A percentile compares a stretch with the other conserved stretches of the same genome.
Evolutionary conservation across 2,329 filamentous ascomycete genomes (phyloP).

Genomic region (Alternaria dauci): DNA sequence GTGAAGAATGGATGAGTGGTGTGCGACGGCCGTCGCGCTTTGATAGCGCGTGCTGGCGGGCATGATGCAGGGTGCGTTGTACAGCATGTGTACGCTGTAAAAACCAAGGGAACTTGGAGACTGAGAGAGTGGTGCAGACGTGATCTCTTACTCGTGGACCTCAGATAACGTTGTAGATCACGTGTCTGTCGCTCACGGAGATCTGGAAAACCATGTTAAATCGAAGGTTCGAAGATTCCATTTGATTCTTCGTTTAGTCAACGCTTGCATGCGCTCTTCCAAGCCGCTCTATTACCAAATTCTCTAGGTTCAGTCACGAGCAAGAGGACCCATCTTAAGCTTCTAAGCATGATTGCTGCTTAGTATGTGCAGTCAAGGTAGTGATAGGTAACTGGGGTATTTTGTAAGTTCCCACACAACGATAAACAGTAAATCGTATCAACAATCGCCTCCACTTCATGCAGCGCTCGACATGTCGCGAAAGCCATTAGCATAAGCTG

Average conservation of each 20-base stretch:
- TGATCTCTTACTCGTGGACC: neutral
- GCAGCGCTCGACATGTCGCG: neutral
- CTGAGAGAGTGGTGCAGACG: neutral
- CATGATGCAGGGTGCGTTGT: neutral
- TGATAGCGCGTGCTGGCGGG: neutral
- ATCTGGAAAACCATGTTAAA: neutral
- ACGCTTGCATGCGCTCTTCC: neutral
- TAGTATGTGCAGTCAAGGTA: neutral
- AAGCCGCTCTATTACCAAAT: neutral
- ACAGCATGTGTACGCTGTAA: neutral
- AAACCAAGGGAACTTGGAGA: neutral
- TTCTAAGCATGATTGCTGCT: neutral
- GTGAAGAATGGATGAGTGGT: slow-evolving; percentile 1
- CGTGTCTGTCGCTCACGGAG: neutral
- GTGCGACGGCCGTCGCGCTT: neutral
- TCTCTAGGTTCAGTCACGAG: neutral
- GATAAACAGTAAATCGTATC: neutral
- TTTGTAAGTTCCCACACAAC: neutral
- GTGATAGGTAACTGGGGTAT: neutral
- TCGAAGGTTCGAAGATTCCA: neutral
- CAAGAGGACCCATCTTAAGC: neutral
- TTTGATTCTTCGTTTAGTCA: neutral
- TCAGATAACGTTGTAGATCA: neutral
- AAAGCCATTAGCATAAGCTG: slow-evolving; percentile 1
- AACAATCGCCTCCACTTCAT: neutral